phyloP scores from a whole-genome alignment of 2,329 filamentous ascomycete species.

The Endoconidiophora polonica region DNA sequence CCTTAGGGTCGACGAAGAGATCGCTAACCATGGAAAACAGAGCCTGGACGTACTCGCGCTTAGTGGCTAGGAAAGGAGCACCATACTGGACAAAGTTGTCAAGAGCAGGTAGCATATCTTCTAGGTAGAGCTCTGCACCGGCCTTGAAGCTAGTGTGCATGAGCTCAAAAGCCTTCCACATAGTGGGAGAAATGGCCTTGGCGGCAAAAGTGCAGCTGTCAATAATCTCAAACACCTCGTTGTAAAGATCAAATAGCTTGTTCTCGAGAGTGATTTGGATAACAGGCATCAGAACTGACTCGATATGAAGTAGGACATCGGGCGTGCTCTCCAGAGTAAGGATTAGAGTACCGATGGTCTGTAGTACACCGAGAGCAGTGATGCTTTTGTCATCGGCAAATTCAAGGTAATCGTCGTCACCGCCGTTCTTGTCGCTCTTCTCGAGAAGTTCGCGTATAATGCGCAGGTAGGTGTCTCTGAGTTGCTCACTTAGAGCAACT shows the following conservation, averaged over 20 bases:
- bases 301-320: constrained; percentile 83
- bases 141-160: constrained; percentile 96
- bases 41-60: constrained; percentile 71
- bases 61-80: constrained; percentile 60
- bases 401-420: constrained; percentile 71
- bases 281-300: constrained; percentile 92
- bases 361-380: constrained; percentile 83
- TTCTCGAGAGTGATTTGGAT: constrained; percentile 93
- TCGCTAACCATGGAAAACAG: constrained; percentile 88
- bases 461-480: constrained; percentile 87
- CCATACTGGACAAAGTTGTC: constrained; percentile 98
- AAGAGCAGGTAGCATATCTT: constrained; percentile 94
- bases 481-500: constrained; percentile 85
- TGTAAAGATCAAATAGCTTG: constrained; percentile 94
- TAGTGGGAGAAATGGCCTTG: constrained; percentile 84
- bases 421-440: constrained; percentile 61
- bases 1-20: constrained; percentile 84
- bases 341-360: constrained; percentile 95
- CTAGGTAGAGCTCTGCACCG: constrained; percentile 88
- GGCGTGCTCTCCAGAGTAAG: constrained; percentile 93
- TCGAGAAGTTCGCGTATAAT: constrained; percentile 86
- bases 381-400: constrained; percentile 98
- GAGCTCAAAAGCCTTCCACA: constrained; percentile 97
- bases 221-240: constrained; percentile 97
- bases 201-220: constrained; percentile 98